phyloP scores from a whole-genome alignment of 306 rosid species.

The Malus asiatica region DNA sequence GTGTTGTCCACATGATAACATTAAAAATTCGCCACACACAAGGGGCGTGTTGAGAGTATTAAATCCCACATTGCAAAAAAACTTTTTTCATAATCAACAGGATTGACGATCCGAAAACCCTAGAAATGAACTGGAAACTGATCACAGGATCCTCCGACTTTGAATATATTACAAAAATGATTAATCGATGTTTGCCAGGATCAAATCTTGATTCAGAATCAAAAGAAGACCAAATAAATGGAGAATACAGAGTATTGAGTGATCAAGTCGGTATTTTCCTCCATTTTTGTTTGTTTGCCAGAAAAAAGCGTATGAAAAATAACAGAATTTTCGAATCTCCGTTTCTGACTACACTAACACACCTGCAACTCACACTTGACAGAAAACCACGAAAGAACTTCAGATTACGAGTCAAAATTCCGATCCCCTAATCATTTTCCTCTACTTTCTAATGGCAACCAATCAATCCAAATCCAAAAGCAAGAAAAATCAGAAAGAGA shows the following conservation, averaged over 20 bases:
- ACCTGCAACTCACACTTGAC: background rate
- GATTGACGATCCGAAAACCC: slow-evolving; percentile 1
- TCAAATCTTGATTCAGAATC: background rate
- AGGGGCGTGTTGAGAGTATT: too few relatives aligned
- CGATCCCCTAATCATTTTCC: slow-evolving; percentile 4
- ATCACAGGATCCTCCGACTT: background rate
- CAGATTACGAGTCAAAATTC: background rate
- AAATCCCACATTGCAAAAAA: too few relatives aligned
- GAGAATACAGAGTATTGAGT: background rate
- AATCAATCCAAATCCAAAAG: background rate
- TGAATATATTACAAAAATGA: background rate
- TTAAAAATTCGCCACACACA: too few relatives aligned
- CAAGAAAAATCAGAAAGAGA: background rate
- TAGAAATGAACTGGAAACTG: background rate
- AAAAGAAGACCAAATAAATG: background rate
- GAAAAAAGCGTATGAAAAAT: background rate
- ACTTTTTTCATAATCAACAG: background rate
- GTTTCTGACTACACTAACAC: background rate
- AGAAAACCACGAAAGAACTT: background rate
- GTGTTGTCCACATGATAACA: too few relatives aligned
- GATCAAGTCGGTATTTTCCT: background rate
- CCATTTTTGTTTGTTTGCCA: background rate
- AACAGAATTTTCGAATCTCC: background rate
- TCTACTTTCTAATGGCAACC: background rate
- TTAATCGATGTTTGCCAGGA: background rate